Base-by-base conservation (phyloP, 2,329 filamentous ascomycete genomes). In the Thermoascus crustaceus region DNA sequence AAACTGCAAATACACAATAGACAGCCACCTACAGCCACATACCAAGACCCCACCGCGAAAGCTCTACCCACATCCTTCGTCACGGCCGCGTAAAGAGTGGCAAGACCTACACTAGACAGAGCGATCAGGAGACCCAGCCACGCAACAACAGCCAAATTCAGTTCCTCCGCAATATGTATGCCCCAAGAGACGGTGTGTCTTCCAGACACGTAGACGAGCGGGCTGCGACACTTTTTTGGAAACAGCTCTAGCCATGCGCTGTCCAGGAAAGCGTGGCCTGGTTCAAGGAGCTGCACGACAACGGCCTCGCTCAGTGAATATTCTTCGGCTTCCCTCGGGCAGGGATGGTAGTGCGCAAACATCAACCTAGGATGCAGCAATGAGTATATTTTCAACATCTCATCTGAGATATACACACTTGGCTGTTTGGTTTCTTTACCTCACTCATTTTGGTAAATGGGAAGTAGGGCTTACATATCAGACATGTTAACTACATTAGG, bases 181-280 rank as follows among this genome's bases (percentile, higher is more conserved):
- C 30, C 30, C 30, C 30, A 32, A 11, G 30, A 17, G 14, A 32
- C 16, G n/a, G 7, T 21, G 2, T 20, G 20, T n/a, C 22, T 32
- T 4, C 30, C 30, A 10, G 30, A 8, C 17, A 20, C 30, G 9
- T 32, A 32, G 6, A 17, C 30, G 4, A 32, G 5, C 9, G 9
- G 18, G 9, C 17, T 32, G 17, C n/a, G 16, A n/a, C 20, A 20
- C 30, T 32, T 32, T 20, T 32, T 32, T 32, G 30, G 30, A 21
- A 32, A 32, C 14, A 32, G 6, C 17, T 32, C 3, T 10, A 32
- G 3, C 30, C 30, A 32, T n/a, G 30, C 7, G 30, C 14, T 32
- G 17, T 32, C 30, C 22, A 21, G 30, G 17, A 32, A 32, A 2
- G 30, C n/a, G 7, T 32, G 30, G 17, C 30, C 30, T 2, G 30